Evolutionary conservation across 139 green algal genomes (phyloP).

Genomic region (Asterochloris sp.): DNA sequence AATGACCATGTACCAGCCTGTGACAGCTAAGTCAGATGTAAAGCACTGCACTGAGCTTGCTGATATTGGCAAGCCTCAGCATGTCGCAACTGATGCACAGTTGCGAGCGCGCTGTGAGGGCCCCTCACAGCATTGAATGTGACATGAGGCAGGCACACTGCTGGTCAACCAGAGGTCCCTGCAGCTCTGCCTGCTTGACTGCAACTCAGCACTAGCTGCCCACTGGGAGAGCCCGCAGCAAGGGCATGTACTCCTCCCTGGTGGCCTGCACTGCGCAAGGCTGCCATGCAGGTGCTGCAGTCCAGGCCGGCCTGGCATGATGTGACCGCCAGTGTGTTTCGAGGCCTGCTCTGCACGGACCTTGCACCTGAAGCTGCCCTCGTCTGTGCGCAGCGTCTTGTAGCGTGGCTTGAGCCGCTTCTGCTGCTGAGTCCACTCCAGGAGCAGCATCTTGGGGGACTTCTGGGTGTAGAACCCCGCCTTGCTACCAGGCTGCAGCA

Average conservation of each 20-base stretch:
- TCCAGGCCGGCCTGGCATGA: background rate
- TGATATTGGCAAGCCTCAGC: no score
- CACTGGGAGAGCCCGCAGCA: background rate
- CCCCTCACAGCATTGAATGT: no score
- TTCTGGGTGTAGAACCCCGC: constrained; percentile 73
- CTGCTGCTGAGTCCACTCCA: constrained; percentile 63
- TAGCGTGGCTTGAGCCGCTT: constrained; percentile 62
- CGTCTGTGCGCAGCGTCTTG: constrained; percentile 21
- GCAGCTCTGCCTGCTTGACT: no score
- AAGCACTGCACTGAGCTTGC: no score
- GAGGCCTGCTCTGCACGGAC: background rate
- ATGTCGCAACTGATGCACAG: no score
- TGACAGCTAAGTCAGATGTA: no score
- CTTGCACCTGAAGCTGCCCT: constrained; percentile 14
- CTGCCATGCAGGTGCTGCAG: background rate
- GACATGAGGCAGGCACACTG: no score
- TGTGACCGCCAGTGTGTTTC: background rate
- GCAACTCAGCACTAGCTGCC: no score
- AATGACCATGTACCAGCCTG: no score
- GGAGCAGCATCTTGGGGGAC: constrained; percentile 74
- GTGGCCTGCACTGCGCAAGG: background rate
- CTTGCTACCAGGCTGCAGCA: constrained; percentile 42
- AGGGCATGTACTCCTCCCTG: background rate
- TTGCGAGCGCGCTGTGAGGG: no score
- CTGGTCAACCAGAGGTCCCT: no score